Base-by-base conservation (phyloP, 2,329 filamentous ascomycete genomes). In the Ophiostoma himal-ulmi region DNA sequence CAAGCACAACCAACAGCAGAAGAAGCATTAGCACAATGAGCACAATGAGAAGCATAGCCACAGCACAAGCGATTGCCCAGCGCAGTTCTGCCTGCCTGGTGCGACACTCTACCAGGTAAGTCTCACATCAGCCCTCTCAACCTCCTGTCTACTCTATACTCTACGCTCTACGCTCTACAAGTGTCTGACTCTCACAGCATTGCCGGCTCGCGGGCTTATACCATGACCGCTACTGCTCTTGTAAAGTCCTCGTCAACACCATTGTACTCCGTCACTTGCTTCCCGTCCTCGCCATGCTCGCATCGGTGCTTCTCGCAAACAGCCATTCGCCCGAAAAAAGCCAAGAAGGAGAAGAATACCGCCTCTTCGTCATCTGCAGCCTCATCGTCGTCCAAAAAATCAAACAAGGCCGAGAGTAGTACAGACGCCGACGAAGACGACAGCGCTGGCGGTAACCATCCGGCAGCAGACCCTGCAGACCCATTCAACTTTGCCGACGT, bases 401-500 rank as follows among this genome's bases (percentile, higher is more conserved):
- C 22, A 13, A 37, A 5, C 11, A 60, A 67, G n/a, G 11, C 39
- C 13, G 20, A 52, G 17, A 7, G 13, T 17, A 44, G 11, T 1
- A 57, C 41, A 13, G 72, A 68, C 13, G 69, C 67, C 6, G 71
- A 69, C 26, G 73, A 57, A 20, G 70, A 22, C 14, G 66, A 67
- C 60, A 72, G 37, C n/a, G 67, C 11, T 5, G 69, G 68, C 54
- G 70, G 36, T 22, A 66, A n/a, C 52, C 71, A 70, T 57, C 70
- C 71, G 22, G 68, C 69, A 22, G 62, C 72, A 3, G 69, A 74
- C 70, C 34, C 70, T 2, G 67, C 30, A 0, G 71, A 74, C 48
- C 67, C 73, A 11, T 74, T 72, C 57, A 66, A 73, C 69, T 73
- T 75, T 67, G 70, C 67, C 44, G 74, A 74, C 60, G 71, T 74